These are phyloP conservation scores for Lipomyces kockii DNA, from an alignment of 805 yeast genomes.

Conservation along the genomic window DNA sequence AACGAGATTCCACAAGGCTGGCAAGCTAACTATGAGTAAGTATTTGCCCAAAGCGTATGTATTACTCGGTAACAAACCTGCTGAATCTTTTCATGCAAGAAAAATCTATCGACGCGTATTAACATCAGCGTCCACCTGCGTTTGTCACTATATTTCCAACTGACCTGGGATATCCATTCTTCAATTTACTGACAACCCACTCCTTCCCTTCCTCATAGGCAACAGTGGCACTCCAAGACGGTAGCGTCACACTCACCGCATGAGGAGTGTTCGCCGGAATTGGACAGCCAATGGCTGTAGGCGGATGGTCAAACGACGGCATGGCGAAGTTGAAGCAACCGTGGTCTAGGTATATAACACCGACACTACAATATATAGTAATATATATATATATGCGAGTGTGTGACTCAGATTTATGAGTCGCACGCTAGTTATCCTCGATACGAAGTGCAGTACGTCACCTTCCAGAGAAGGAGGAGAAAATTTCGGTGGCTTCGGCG, in stretches of 20 bases:
- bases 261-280: slow-evolving; percentile 90
- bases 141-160: slow-evolving; percentile 48
- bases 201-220: slow-evolving; percentile 91
- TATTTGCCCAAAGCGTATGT: background rate
- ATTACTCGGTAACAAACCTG: slow-evolving; percentile 38
- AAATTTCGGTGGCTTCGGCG: background rate
- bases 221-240: slow-evolving; percentile 92
- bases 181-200: slow-evolving; percentile 77
- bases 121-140: slow-evolving; percentile 50
- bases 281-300: slow-evolving; percentile 67
- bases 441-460: no score
- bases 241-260: slow-evolving; percentile 92
- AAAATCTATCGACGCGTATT: slow-evolving; percentile 58
- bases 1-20: slow-evolving; percentile 59
- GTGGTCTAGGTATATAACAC: background rate
- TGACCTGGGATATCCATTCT: slow-evolving; percentile 87
- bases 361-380: background rate
- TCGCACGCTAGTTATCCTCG: no score
- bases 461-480: background rate
- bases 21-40: background rate
- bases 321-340: slow-evolving; percentile 7
- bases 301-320: slow-evolving; percentile 35
- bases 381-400: background rate
- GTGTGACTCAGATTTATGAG: background rate
- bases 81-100: slow-evolving; percentile 47